Base-by-base conservation (phyloP, 2,329 filamentous ascomycete genomes). In the Phaeosphaeria sp. region DNA sequence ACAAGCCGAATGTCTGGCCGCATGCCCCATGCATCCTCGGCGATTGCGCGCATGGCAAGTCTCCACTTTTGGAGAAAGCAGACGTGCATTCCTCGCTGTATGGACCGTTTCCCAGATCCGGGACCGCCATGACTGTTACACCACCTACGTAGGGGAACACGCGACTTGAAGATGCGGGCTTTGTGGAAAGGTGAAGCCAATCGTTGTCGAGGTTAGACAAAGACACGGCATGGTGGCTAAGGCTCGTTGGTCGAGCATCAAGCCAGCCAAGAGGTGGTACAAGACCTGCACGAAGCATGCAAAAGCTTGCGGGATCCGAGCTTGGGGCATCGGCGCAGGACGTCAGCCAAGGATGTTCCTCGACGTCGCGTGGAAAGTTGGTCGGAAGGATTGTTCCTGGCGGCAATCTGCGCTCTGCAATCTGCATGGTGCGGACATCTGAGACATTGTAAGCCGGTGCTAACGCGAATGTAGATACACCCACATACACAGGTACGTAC, bases 91-190 rank as follows among this genome's bases (percentile, higher is more conserved):
- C 54, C 20, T 22, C 46, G 36, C 40, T 50, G 49, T 39, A 40
- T 53, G 49, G 27, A 8, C 42, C 36, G 45, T 63, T 57, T 60
- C 66, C 68, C 66, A 67, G 65, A 66, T 62, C 54, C 56, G 50
- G 61, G 53, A 52, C 30, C 36, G 43, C 36, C 27, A 44, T 33
- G 21, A 27, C 44, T 48, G 47, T 50, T 40, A 36, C 55, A 60
- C 65, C 63, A 63, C 61, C 52, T 64, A 70, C 63, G 66, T 71
- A 60, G 68, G 67, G 68, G 57, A 56, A 30, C 43, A 53, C 54
- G 57, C 51, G 39, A 56, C 56, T 51, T 36, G 27, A 6, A 50
- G 42, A 44, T 30, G 4, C 15, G 47, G 8, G 24, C 15, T 33
- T 18, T n/a, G 5, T 33, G 46, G 46, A 49, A 21, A 5, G n/a